Conservation (phyloP, 495 filamentous ascomycete species). For the Margaritispora aquatica region DNA sequence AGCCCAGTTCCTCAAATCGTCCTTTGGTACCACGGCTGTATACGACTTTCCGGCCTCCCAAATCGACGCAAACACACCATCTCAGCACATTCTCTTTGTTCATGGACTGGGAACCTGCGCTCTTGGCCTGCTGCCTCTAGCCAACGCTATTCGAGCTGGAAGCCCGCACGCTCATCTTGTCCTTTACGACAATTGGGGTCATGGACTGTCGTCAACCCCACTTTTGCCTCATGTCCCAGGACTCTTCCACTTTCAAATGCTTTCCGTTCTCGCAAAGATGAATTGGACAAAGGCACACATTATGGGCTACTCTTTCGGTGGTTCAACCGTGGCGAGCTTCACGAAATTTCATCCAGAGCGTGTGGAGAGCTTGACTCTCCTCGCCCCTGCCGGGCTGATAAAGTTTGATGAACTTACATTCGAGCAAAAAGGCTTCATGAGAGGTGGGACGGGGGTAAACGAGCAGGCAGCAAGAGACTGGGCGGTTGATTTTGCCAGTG, state of each 20-base stretch:
- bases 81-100: slow-evolving; percentile 20
- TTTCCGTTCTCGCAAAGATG: slow-evolving; percentile 18
- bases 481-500: slow-evolving; percentile 29
- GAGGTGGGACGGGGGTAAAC: not conserved
- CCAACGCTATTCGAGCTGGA: slow-evolving; percentile 4
- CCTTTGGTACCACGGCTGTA: slow-evolving; percentile 30
- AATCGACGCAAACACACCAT: not conserved
- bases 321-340: slow-evolving; percentile 14
- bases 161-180: slow-evolving; percentile 15
- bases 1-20: slow-evolving; percentile 30
- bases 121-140: slow-evolving; percentile 25
- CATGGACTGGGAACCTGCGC: slow-evolving; percentile 27
- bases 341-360: slow-evolving; percentile 15
- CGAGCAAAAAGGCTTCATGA: slow-evolving; percentile 26
- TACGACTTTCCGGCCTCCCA: slow-evolving; percentile 26
- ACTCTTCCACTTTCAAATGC: slow-evolving; percentile 23
- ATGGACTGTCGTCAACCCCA: slow-evolving; percentile 28
- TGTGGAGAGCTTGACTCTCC: slow-evolving; percentile 17
- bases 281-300: slow-evolving; percentile 23
- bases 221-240: slow-evolving; percentile 16
- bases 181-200: slow-evolving; percentile 26
- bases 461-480: not conserved
- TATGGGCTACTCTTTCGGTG: slow-evolving; percentile 27
- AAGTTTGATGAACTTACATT: slow-evolving; percentile 15
- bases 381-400: slow-evolving; percentile 26